Evolutionary conservation across 495 filamentous ascomycete genomes (phyloP).

Genomic region (Arthonia radiata): DNA sequence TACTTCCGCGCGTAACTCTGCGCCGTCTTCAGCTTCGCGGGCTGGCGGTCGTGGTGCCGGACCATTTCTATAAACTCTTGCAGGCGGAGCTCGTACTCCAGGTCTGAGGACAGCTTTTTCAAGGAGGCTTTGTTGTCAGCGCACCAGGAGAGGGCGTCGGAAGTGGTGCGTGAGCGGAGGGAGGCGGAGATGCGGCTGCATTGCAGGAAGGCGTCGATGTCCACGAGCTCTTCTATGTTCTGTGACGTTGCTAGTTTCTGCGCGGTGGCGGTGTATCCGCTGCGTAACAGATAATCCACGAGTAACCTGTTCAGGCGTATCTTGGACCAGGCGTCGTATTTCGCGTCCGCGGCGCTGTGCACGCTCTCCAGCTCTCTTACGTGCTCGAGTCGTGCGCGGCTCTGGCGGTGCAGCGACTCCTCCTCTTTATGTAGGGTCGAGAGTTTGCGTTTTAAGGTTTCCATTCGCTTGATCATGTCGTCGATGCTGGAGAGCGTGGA

Average conservation of each 20-base stretch:
- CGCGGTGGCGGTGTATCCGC: conserved; percentile 61
- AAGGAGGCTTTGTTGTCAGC: conserved; percentile 70
- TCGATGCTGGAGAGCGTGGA: conserved; percentile 48
- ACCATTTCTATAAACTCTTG: conserved; percentile 91
- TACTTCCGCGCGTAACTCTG: conserved; percentile 58
- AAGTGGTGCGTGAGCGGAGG: conserved; percentile 39
- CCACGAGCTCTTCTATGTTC: conserved; percentile 53
- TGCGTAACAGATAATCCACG: conserved; percentile 71
- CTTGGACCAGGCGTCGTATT: conserved; percentile 78
- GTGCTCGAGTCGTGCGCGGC: conserved; percentile 53
- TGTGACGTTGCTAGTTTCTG: conserved; percentile 45
- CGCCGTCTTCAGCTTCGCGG: conserved; percentile 56
- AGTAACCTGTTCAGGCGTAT: conserved; percentile 58
- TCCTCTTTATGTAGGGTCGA: conserved; percentile 55
- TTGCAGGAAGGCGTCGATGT: conserved; percentile 68
- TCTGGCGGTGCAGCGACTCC: conserved; percentile 40
- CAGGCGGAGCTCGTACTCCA: conserved; percentile 84
- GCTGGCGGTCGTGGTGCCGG: conserved; percentile 27
- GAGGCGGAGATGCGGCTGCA: conserved; percentile 51
- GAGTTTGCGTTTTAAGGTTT: conserved; percentile 70
- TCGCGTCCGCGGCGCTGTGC: conserved; percentile 65
- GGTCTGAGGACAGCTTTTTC: conserved; percentile 61
- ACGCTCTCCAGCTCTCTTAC: conserved; percentile 56
- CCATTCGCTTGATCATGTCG: conserved; percentile 59
- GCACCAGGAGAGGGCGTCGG: conserved; percentile 73